Conservation (phyloP, 2,329 filamentous ascomycete genomes). For the Stachybotrys chartarum region DNA sequence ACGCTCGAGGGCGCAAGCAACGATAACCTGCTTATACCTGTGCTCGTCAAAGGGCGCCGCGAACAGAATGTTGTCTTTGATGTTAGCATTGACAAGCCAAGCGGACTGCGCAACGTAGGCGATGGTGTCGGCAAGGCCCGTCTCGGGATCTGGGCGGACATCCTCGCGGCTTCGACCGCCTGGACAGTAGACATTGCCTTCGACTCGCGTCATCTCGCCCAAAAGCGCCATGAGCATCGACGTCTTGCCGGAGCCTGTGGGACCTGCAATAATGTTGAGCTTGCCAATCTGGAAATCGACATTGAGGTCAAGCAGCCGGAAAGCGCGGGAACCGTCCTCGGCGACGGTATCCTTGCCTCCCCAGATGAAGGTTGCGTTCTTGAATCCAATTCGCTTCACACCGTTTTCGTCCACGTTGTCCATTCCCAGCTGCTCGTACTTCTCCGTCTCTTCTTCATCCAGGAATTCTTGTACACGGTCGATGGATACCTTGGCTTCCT, state of each 20-base stretch:
- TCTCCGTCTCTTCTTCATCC: constrained; percentile 89
- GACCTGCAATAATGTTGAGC: constrained; percentile 86
- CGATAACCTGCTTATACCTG: constrained; percentile 80
- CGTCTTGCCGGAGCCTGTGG: constrained; percentile 92
- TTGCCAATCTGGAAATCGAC: constrained; percentile 78
- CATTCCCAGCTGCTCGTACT: constrained; percentile 75
- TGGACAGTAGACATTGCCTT: constrained; percentile 76
- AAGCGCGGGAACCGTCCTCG: constrained; percentile 63
- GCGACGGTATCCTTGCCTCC: constrained; percentile 58
- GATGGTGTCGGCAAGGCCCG: constrained; percentile 81
- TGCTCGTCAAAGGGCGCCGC: constrained; percentile 71
- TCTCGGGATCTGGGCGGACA: constrained; percentile 71
- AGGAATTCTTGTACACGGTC: constrained; percentile 95
- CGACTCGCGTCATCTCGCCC: constrained; percentile 86
- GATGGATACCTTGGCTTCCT: constrained; percentile 94
- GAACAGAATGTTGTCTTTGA: constrained; percentile 94
- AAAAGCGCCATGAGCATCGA: constrained; percentile 92
- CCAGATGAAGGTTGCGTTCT: constrained; percentile 83
- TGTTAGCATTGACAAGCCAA: constrained; percentile 93
- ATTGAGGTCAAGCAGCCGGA: constrained; percentile 76
- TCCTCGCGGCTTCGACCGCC: constrained; percentile 83
- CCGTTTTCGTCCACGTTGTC: constrained; percentile 63
- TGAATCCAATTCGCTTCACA: constrained; percentile 73
- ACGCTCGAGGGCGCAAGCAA: constrained; percentile 83
- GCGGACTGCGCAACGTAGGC: constrained; percentile 96